phyloP scores from a whole-genome alignment of 2,329 filamentous ascomycete genomes.

The Periconia sp. region DNA sequence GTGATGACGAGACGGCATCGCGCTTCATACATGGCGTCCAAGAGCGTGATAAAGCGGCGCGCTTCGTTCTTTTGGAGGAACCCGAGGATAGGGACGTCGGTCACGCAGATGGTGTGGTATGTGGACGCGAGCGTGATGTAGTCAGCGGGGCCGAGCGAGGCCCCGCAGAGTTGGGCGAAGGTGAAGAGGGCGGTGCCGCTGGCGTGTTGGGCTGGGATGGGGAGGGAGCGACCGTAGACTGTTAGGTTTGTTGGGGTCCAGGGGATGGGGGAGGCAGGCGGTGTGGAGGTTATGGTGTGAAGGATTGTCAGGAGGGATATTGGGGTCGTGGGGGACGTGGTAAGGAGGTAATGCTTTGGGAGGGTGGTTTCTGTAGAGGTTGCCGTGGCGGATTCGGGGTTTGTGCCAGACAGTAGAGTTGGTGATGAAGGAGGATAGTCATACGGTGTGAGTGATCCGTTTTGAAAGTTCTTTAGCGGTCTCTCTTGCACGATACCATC shows the following conservation, averaged over 20 bases:
- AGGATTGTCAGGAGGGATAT: slow-evolving; percentile 20
- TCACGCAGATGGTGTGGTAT: slow-evolving; percentile 76
- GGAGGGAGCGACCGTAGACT: slow-evolving; percentile 66
- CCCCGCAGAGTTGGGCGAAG: slow-evolving; percentile 68
- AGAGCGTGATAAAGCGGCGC: slow-evolving; percentile 74
- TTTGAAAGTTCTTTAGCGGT: neutral
- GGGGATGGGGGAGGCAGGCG: slow-evolving; percentile 36
- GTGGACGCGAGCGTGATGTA: slow-evolving; percentile 80
- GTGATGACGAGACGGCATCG: slow-evolving; percentile 73
- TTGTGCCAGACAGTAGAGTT: neutral
- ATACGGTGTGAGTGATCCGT: neutral
- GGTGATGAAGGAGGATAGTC: neutral
- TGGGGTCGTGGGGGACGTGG: slow-evolving; percentile 23
- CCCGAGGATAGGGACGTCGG: slow-evolving; percentile 68
- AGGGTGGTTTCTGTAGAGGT: slow-evolving; percentile 10
- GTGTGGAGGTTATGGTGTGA: slow-evolving; percentile 22
- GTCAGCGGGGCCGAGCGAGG: slow-evolving; percentile 72
- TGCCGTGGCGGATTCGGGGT: slow-evolving; percentile 1
- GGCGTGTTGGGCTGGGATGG: slow-evolving; percentile 57
- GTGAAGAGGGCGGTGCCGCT: slow-evolving; percentile 64
- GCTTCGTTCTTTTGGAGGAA: slow-evolving; percentile 77
- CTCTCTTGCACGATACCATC: neutral
- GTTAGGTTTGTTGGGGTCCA: slow-evolving; percentile 52
- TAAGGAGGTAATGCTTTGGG: slow-evolving; percentile 40
- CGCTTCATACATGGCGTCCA: slow-evolving; percentile 78